A percentile compares a stretch with the other conserved stretches of the same genome.
Evolutionary conservation across 805 yeast genomes (phyloP).

Genomic region (Saccharomycopsis fermentans): DNA sequence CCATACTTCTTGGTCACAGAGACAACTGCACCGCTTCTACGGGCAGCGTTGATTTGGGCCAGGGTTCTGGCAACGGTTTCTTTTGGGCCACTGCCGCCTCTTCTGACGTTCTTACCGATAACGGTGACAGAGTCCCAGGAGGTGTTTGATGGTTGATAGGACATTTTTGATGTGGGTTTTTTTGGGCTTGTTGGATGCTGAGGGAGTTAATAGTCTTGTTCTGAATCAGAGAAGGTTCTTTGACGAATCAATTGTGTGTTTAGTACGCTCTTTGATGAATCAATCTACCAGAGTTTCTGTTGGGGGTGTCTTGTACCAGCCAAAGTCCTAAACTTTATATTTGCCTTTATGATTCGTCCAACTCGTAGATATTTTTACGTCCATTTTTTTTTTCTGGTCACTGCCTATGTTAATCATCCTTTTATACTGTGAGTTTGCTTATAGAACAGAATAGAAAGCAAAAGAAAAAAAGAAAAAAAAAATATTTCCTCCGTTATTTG

Average conservation of each 20-base stretch:
- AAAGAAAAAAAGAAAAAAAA: background rate
- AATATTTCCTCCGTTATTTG: background rate
- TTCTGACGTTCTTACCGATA: conserved; percentile 82
- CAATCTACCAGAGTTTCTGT: too few relatives aligned
- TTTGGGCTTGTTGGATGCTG: background rate
- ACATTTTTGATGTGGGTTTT: background rate
- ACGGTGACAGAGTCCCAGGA: conserved; percentile 93
- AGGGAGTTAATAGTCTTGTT: too few relatives aligned
- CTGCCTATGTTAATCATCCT: background rate
- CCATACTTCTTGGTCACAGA: conserved; percentile 88
- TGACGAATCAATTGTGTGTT: background rate
- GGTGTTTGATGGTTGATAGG: conserved; percentile 23
- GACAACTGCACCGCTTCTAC: conserved; percentile 82
- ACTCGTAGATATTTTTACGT: background rate
- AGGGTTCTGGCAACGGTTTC: conserved; percentile 71
- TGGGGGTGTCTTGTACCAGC: too few relatives aligned
- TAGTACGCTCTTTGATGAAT: background rate
- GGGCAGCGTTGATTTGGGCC: conserved; percentile 81
- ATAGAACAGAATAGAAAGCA: background rate
- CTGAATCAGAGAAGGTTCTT: background rate
- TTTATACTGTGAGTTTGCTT: background rate
- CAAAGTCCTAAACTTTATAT: background rate
- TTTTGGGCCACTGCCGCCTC: conserved; percentile 84
- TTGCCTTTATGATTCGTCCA: background rate
- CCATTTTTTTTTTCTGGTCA: background rate